Evolutionary conservation across 1,284 basidiomycete species (phyloP), one percentile per base, ranked within the genome.

Genomic region (Xerocomus nothofagi): DNA sequence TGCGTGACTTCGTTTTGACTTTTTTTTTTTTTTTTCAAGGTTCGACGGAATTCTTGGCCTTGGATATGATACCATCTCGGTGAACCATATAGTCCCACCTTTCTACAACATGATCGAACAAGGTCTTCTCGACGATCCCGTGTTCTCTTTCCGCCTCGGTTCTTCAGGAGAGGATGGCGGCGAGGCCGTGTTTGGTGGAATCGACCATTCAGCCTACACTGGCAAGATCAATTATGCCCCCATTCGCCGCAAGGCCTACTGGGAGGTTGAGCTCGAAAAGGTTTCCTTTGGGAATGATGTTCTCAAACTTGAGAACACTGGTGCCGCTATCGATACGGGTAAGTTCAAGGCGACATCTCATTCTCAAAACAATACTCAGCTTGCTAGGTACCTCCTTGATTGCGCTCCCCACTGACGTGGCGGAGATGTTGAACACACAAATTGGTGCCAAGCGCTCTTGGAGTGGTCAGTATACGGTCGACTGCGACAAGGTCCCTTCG

Each of bases 11-110:
- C 9, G 10, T 46, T 38, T 36, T 50, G 5, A 49, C 38, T 26
- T 51, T 18, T 23, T 46, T 38, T 36, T 50, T 4, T 48, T 37
- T 26, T 51, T 18, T 23, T 39, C 57, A 45, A 94, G 91, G 73
- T 94, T 94, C 63, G 95, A 98, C 70, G 96, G 95, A 57, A 98
- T 98, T 60, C 77, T 98, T 30, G 97, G 97, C 61, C 86, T 99
- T 53, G 97, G 74, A 11, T 99, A 98, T 69, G 87, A 98, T 74
- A 97, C 93, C 51, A 99, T 99, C 65, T 82, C 92, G 11, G 97
- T 99, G 58, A 94, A 97, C 75, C 84, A 85, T 63, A 93, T 98
- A 60, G 81, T 84, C 1, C 97, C 97, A 40, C 96, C 97, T 1
- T 95, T 99, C 75, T 98, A 98, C 75, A 87, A 80, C 71, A 92